Base-by-base conservation (phyloP, 2,329 filamentous ascomycete species). In the Cladosporium sp. region DNA sequence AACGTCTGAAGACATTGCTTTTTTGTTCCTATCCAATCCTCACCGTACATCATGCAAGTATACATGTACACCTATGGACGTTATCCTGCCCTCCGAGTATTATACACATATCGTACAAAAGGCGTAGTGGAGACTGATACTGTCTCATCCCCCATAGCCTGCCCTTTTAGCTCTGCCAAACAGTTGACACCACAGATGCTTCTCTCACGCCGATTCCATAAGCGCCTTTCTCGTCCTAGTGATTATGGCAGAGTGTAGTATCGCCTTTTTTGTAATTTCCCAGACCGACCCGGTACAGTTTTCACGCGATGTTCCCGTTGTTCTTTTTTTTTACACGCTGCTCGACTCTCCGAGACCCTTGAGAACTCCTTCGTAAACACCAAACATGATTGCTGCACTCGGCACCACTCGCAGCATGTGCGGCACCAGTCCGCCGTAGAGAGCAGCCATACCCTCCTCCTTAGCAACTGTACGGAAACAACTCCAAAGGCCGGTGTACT, bases 371-470 rank as follows among this genome's bases (percentile, higher is more conserved):
- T 81, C 79, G 58, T 80, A 96, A 80, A 94, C 94, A 74, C 91
- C 92, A 73, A 97, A 96, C 89, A 96, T 97, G 73, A 97, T 96
- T 65, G 90, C 92, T 7, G 93, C 92, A 66, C 89, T 94, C 1
- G 93, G 93, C 5, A 97, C 92, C 6, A 92, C 92, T 62, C 92
- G 84, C 75, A 97, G 84, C 68, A 97, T 84, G 72, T 97, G 93
- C 49, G 93, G 92, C 14, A 92, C 95, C 69, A 97, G 80, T 17
- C 92, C 92, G 58, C 93, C 92, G 71, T 97, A 97, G 62, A 97
- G 79, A 34, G 88, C 89, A 49, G 87, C 84, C 74, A 96, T 81
- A 50, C 92, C 91, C 73, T 97, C 93, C 69, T 97, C 91, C 69
- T 88, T 88, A 83, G 87, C 93, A 45, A 97, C 88, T 17, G 91